phyloP scores from a whole-genome alignment of 768 basidiomycete species.

The Boletus sp. region DNA sequence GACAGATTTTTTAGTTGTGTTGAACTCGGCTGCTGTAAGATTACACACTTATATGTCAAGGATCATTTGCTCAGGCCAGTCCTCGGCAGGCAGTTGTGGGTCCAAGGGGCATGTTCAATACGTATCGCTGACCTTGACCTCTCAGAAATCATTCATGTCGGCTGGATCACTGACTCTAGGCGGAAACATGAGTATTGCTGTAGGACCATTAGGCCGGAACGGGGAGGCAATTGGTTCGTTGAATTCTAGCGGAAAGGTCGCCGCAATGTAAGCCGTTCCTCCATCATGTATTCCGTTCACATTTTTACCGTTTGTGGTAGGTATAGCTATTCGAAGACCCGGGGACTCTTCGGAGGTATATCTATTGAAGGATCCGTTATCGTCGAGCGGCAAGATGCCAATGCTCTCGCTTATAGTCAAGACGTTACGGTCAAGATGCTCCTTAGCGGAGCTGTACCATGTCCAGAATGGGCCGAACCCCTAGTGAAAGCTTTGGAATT shows the following conservation, averaged over 20 bases:
- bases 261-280: slow-evolving; percentile 68
- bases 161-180: slow-evolving; percentile 88
- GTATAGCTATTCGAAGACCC: slow-evolving; percentile 90
- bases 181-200: slow-evolving; percentile 83
- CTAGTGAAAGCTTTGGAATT: slow-evolving; percentile 73
- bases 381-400: slow-evolving; percentile 91
- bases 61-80: slow-evolving; percentile 4
- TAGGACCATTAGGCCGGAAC: slow-evolving; percentile 92
- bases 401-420: slow-evolving; percentile 71
- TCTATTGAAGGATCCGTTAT: slow-evolving; percentile 89
- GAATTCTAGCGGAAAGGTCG: slow-evolving; percentile 80
- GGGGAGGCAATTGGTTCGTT: slow-evolving; percentile 85
- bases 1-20: slow-evolving; percentile 87
- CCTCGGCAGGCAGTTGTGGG: slow-evolving; percentile 58
- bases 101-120: slow-evolving; percentile 1
- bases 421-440: slow-evolving; percentile 76
- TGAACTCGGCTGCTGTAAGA: slow-evolving; percentile 77
- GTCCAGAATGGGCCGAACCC: slow-evolving; percentile 74
- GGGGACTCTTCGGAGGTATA: slow-evolving; percentile 90
- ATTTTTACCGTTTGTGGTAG: slow-evolving; percentile 32
- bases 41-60: background rate
- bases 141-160: slow-evolving; percentile 85
- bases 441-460: slow-evolving; percentile 69
- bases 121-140: slow-evolving; percentile 5
- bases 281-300: background rate